Evolutionary conservation across 2,329 filamentous ascomycete genomes (phyloP), one percentile per base, ranked within the genome.

Genomic region (Volutella citrinella): DNA sequence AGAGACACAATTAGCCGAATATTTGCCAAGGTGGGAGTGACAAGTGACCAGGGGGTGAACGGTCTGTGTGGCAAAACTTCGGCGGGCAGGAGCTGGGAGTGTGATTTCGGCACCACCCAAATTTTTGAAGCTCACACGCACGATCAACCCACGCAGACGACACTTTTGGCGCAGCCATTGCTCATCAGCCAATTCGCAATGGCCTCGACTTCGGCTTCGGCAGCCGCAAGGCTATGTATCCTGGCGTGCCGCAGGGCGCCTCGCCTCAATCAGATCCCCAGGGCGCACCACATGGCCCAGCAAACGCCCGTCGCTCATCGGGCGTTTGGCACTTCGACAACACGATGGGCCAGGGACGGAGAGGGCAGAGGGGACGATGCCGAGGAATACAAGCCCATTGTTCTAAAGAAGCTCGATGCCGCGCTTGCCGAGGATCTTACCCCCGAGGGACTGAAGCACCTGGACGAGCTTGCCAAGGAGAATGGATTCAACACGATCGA

Each of bases 141-240:
- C 36, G 38, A 36, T 39, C 33, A 44, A 39, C 46, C 36, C 30
- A 29, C 34, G 25, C 31, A 29, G 40, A 45, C 44, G 51, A 49
- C 32, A 40, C n/a, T 41, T 36, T 29, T 38, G 41, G 41, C 45
- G 40, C 39, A 27, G 49, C 45, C 41, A 52, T 49, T 48, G 48
- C 36, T 30, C 40, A 33, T 40, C 30, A 35, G 42, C 40, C 32
- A 42, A 52, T 37, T 54, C 45, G 46, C 45, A 47, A 66, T 66
- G 63, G 59, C 63, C 40, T 59, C 64, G 50, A 54, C 62, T 40
- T 59, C 64, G 50, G 55, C 62, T 46, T 60, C 59, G 36, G 54
- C 51, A 46, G 60, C 60, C 48, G 52, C 55, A 34, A 57, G 63
- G 51, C 51, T 66, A 38, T 65, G 62, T 45, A 38, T 49, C 22